Evolutionary conservation across 225 moss, liverwort and hornwort species (phyloP).

Genomic region (Polytrichum commune): DNA sequence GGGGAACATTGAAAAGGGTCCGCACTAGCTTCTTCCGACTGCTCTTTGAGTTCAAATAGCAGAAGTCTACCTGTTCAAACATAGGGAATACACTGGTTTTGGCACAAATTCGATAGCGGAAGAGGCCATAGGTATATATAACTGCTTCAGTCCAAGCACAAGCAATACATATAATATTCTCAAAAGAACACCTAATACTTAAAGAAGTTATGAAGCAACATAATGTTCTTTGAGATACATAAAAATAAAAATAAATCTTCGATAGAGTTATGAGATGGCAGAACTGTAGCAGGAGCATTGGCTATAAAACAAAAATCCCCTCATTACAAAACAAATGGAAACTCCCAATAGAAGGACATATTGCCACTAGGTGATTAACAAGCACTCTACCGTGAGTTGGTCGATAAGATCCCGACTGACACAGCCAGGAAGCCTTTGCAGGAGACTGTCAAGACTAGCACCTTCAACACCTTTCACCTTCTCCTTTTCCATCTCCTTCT

Average conservation of each 20-base stretch:
- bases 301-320: too few relatives aligned
- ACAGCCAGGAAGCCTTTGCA: conserved; percentile 96
- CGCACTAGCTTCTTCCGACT: conserved; percentile 95
- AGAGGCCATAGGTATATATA: conserved; percentile 1
- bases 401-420: conserved; percentile 98
- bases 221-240: too few relatives aligned
- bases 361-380: background rate
- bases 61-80: conserved; percentile 79
- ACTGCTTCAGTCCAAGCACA: conserved; percentile 9
- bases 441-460: conserved; percentile 92
- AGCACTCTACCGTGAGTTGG: conserved; percentile 71
- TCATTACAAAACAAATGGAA: background rate
- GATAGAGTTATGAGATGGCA: too few relatives aligned
- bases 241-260: too few relatives aligned
- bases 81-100: conserved; percentile 17
- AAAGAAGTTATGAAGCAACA: too few relatives aligned
- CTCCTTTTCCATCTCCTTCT: conserved; percentile 76
- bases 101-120: background rate
- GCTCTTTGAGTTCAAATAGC: conserved; percentile 98
- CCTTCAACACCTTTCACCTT: conserved; percentile 92
- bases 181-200: too few relatives aligned
- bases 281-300: too few relatives aligned
- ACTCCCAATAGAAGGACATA: background rate
- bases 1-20: conserved; percentile 85
- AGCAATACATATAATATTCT: background rate